These are phyloP conservation scores for Bombardia bombarda DNA, from an alignment of 495 filamentous ascomycete species.

Conservation along the genomic window DNA sequence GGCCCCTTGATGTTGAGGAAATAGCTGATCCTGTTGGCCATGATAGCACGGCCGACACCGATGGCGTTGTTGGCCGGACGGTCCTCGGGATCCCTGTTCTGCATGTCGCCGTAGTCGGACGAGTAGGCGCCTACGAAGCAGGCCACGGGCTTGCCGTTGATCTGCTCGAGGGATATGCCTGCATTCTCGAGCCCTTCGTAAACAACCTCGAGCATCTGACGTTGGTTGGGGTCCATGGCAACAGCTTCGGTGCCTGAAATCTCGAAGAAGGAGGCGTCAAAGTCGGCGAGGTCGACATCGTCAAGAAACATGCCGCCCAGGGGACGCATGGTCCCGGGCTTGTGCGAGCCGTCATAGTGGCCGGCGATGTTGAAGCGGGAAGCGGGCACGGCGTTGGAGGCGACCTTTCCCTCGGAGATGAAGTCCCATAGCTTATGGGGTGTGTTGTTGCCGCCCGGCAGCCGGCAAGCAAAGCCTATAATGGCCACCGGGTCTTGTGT, in stretches of 20 bases:
- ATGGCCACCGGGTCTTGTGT: slow-evolving; percentile 8
- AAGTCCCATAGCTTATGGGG: slow-evolving; percentile 10
- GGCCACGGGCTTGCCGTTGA: slow-evolving; percentile 27
- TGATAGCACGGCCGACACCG: slow-evolving; percentile 19
- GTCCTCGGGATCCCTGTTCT: slow-evolving; percentile 13
- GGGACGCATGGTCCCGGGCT: slow-evolving; percentile 8
- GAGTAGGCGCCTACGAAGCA: slow-evolving; percentile 41
- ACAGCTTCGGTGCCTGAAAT: slow-evolving; percentile 34
- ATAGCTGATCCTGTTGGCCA: slow-evolving; percentile 44
- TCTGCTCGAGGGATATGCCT: slow-evolving; percentile 15
- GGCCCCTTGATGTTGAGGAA: slow-evolving; percentile 38
- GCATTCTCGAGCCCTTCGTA: slow-evolving; percentile 39
- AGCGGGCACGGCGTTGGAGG: slow-evolving; percentile 1
- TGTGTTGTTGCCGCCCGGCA: slow-evolving; percentile 5
- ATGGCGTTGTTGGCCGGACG: slow-evolving; percentile 15
- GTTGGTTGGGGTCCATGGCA: slow-evolving; percentile 44
- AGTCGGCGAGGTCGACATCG: slow-evolving; percentile 1
- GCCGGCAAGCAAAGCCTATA: slow-evolving; percentile 7
- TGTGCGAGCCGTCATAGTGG: slow-evolving; percentile 9
- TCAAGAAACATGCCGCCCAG: slow-evolving; percentile 12
- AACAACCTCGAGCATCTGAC: slow-evolving; percentile 42
- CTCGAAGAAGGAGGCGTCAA: slow-evolving; percentile 13
- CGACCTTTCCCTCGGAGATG: slow-evolving; percentile 1
- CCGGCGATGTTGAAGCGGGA: slow-evolving; percentile 4
- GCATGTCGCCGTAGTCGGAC: slow-evolving; percentile 51